A percentile compares a stretch with the other conserved stretches of the same genome.
These are phyloP conservation scores for Hypholoma sublateritium DNA, from an alignment of 768 basidiomycete genomes.

Conservation along the genomic window DNA sequence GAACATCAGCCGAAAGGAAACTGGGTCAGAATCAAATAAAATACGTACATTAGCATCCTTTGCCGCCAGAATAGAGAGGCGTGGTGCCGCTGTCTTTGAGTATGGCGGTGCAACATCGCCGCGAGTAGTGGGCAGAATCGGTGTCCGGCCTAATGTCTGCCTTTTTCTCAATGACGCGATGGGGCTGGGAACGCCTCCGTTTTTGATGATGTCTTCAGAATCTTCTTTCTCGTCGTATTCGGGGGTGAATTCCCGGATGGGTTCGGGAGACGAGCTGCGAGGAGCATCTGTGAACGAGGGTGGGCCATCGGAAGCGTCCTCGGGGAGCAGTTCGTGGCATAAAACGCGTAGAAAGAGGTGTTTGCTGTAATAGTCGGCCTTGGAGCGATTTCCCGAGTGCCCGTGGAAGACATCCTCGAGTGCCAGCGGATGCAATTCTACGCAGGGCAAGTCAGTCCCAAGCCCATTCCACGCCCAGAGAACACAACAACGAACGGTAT, in stretches of 20 bases:
- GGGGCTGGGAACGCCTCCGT: conserved; percentile 1
- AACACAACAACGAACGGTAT: conserved; percentile 45
- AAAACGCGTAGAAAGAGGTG: conserved; percentile 74
- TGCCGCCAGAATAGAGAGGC: conserved; percentile 17
- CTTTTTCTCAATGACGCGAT: conserved; percentile 3
- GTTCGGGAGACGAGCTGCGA: conserved; percentile 38
- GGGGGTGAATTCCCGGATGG: conserved; percentile 22
- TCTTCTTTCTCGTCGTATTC: conserved; percentile 12
- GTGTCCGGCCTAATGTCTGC: conserved; percentile 2
- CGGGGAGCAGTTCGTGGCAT: conserved; percentile 54
- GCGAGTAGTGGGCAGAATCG: conserved; percentile 24
- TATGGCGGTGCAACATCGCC: conserved; percentile 10
- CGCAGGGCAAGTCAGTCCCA: background rate
- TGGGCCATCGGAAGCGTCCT: conserved; percentile 18
- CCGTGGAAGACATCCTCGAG: conserved; percentile 69
- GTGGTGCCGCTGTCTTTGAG: conserved; percentile 7
- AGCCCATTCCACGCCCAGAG: background rate
- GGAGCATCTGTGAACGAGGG: conserved; percentile 26
- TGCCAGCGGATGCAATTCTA: conserved; percentile 70
- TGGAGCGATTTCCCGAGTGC: conserved; percentile 55
- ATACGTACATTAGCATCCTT: conserved; percentile 23
- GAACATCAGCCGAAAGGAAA: background rate
- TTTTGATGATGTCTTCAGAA: conserved; percentile 7
- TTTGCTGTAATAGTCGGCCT: conserved; percentile 67
- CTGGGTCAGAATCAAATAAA: background rate